Evolutionary conservation across 495 filamentous ascomycete species (phyloP), one percentile per base, ranked within the genome.

Genomic region (Xylaria telfairii): DNA sequence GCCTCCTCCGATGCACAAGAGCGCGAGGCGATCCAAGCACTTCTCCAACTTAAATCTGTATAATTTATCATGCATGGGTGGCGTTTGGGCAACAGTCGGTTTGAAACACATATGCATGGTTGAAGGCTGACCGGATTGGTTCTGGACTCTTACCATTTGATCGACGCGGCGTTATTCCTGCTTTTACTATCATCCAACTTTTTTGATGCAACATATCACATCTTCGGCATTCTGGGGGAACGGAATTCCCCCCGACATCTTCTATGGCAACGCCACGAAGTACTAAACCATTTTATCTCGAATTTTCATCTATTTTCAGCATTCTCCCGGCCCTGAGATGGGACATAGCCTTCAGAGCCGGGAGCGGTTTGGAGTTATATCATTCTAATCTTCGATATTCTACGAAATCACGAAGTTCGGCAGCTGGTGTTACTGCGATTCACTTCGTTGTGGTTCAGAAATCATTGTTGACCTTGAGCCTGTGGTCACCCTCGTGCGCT

Each of bases 11-110:
- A 90, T 73, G 84, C 85, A 49, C 89, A 93, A 81, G 93, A 96
- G 84, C 90, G 92, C 77, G 92, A 93, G 77, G 93, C 93, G 46
- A 88, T 94, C 71, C 93, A 93, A 80, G 93, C 93, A 67, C 89
- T 96, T 79, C 84, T 96, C 74, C 89, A 89, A 81, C 88, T 96
- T 81, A 92, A 92, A 81, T 94, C 92, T 81, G 92, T 94, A 90
- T 95, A 92, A 92, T 84, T 34, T 84, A 75, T 79, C 63, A 73
- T 81, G 81, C 81, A 84, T 84, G 72, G 80, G 75, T 75, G 83
- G 83, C 82, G 83, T 86, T 83, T 77, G 78, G 65, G 69, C 67
- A 61, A 59, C 49, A 69, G 65, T 68, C 72, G 68, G 47, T 65
- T 77, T 73, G 57, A 65, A 69, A 65, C 71, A 69, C 67, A 71